phyloP scores from a whole-genome alignment of 495 filamentous ascomycete genomes.

The Aspergillus ostianus region DNA sequence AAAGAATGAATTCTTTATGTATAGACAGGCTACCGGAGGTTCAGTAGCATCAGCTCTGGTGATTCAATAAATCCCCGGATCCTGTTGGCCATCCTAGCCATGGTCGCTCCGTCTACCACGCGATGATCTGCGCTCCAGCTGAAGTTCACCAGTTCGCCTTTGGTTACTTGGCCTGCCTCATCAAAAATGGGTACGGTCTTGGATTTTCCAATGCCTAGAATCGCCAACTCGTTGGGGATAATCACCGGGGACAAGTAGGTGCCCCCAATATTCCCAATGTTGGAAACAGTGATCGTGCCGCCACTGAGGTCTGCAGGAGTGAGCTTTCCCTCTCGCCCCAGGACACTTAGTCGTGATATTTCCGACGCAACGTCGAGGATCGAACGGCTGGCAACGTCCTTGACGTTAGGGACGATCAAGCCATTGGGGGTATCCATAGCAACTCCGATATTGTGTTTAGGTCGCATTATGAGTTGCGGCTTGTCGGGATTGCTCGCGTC shows the following conservation, averaged over 20 bases:
- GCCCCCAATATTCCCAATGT: constrained; percentile 95
- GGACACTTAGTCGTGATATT: constrained; percentile 65
- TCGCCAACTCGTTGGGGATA: constrained; percentile 83
- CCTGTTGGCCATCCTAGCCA: constrained; percentile 82
- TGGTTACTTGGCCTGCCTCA: constrained; percentile 83
- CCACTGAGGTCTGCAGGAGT: constrained; percentile 73
- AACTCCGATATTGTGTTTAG: constrained; percentile 90
- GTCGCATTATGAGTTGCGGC: constrained; percentile 70
- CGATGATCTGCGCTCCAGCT: constrained; percentile 98
- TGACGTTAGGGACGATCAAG: constrained; percentile 92
- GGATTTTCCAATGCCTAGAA: constrained; percentile 83
- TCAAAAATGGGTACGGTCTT: constrained; percentile 67
- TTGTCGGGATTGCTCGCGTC: constrained; percentile 58
- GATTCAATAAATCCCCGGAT: constrained; percentile 77
- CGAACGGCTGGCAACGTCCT: constrained; percentile 71
- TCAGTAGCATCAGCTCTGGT: constrained; percentile 75
- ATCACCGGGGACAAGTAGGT: constrained; percentile 91
- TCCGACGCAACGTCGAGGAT: constrained; percentile 77
- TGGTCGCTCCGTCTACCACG: constrained; percentile 89
- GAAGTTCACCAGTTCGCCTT: constrained; percentile 85
- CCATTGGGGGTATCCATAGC: constrained; percentile 93
- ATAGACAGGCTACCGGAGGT: constrained; percentile 33
- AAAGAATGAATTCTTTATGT: neutral
- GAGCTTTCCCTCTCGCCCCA: constrained; percentile 73
- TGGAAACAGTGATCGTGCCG: constrained; percentile 92